Conservation (phyloP, 495 filamentous ascomycete genomes). For the Durotheca rogersii region DNA sequence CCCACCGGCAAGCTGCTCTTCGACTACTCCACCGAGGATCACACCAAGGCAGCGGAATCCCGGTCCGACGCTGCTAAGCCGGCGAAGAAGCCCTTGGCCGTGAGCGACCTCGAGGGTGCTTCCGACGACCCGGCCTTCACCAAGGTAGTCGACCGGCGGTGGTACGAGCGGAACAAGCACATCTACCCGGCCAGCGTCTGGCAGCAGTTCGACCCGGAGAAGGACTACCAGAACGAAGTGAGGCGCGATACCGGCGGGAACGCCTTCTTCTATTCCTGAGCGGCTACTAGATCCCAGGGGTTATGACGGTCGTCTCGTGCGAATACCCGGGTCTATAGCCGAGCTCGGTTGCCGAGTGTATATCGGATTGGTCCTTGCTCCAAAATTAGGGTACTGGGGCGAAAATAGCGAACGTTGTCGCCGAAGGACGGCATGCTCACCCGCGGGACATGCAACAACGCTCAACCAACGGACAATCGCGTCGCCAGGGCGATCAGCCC, state of each 20-base stretch:
- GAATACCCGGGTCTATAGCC: too few species aligned
- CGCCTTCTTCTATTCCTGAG: constrained; percentile 80
- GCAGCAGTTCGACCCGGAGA: constrained; percentile 90
- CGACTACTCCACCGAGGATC: constrained; percentile 61
- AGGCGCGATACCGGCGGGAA: constrained; percentile 85
- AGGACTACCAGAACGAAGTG: constrained; percentile 79
- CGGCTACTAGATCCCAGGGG: neutral
- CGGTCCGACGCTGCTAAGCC: constrained; percentile 46
- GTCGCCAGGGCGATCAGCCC: constrained; percentile 13
- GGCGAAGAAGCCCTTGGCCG: constrained; percentile 36
- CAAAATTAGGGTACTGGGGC: too few species aligned
- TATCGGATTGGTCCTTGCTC: too few species aligned
- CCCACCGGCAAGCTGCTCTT: constrained; percentile 73
- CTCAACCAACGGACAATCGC: constrained; percentile 1
- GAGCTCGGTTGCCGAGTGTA: too few species aligned
- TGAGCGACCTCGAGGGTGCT: constrained; percentile 66
- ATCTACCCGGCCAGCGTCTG: constrained; percentile 95
- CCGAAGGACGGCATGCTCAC: neutral
- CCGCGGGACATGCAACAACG: neutral
- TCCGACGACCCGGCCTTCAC: constrained; percentile 80
- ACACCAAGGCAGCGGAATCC: neutral
- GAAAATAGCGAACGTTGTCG: too few species aligned
- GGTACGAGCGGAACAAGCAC: constrained; percentile 97
- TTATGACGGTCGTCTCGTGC: too few species aligned
- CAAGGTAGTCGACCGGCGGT: constrained; percentile 92